phyloP scores from a whole-genome alignment of 129 eudicot genomes.

The Sambucus nigra region DNA sequence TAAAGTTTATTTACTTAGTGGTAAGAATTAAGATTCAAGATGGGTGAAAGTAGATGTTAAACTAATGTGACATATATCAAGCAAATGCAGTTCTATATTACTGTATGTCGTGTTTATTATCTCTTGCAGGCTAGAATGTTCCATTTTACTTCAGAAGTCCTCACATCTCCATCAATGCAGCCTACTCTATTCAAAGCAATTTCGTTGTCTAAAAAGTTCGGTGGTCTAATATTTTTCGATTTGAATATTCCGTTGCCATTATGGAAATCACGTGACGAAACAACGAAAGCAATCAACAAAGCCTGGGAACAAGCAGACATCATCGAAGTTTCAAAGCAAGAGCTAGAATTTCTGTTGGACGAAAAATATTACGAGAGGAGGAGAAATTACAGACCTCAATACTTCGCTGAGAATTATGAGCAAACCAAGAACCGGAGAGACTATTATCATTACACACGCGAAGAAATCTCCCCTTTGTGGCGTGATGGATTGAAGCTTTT shows the following conservation, averaged over 20 bases:
- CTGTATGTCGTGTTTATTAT: not conserved
- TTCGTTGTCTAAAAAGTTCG: conserved; percentile 62
- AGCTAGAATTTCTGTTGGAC: conserved; percentile 78
- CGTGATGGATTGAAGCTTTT: conserved; percentile 59
- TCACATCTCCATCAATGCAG: conserved; percentile 56
- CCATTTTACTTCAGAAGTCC: conserved; percentile 86
- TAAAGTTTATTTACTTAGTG: too few relatives aligned
- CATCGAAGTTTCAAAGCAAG: conserved; percentile 76
- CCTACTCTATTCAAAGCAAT: conserved; percentile 68
- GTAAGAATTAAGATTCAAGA: too few relatives aligned
- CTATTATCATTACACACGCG: conserved; percentile 71
- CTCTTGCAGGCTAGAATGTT: conserved; percentile 71
- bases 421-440: conserved; percentile 52
- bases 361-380: conserved; percentile 58
- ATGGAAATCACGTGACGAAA: conserved; percentile 85
- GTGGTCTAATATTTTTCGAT: conserved; percentile 73
- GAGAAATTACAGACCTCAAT: conserved; percentile 68
- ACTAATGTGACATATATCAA: not conserved
- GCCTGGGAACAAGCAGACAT: conserved; percentile 84
- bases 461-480: conserved; percentile 84
- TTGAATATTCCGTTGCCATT: conserved; percentile 78
- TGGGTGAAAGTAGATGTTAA: not conserved
- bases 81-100: not conserved
- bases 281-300: conserved; percentile 43
- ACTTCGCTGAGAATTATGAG: conserved; percentile 57